These are phyloP conservation scores for Apophysomyces elegans DNA, from an alignment of 371 early-diverging fungal genomes.

Conservation along the genomic window DNA sequence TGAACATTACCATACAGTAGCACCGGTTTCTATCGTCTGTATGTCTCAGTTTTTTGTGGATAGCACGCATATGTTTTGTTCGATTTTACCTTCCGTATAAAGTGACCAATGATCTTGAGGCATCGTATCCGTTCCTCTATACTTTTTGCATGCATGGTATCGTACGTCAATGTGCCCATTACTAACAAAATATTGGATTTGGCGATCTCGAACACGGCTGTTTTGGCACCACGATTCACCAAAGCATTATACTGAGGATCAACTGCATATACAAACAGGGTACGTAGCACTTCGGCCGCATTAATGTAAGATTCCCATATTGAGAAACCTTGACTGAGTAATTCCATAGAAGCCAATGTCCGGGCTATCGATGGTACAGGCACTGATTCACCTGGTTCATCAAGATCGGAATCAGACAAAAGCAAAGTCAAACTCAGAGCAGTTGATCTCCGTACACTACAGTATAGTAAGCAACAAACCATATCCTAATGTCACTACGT, in stretches of 20 bases:
- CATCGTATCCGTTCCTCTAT: constrained; percentile 59
- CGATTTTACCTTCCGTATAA: constrained; percentile 69
- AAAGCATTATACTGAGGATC: constrained; percentile 37
- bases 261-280: constrained; percentile 64
- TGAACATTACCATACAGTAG: constrained; percentile 67
- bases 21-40: constrained; percentile 58
- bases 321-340: constrained; percentile 77
- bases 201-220: constrained; percentile 80
- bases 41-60: neutral
- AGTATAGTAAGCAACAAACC: neutral
- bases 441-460: constrained; percentile 54
- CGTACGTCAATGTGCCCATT: constrained; percentile 74
- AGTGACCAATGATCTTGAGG: constrained; percentile 72
- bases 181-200: constrained; percentile 70
- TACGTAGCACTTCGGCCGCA: constrained; percentile 69
- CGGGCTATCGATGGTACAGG: constrained; percentile 64
- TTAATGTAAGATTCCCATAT: constrained; percentile 83
- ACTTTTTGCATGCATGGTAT: constrained; percentile 72
- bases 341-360: constrained; percentile 71
- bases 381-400: constrained; percentile 36
- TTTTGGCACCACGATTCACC: constrained; percentile 63
- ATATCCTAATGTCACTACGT: neutral
- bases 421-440: constrained; percentile 64
- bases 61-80: neutral
- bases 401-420: constrained; percentile 49